phyloP scores from a whole-genome alignment of 208 protist genomes.

The Phytomonas sp. region DNA sequence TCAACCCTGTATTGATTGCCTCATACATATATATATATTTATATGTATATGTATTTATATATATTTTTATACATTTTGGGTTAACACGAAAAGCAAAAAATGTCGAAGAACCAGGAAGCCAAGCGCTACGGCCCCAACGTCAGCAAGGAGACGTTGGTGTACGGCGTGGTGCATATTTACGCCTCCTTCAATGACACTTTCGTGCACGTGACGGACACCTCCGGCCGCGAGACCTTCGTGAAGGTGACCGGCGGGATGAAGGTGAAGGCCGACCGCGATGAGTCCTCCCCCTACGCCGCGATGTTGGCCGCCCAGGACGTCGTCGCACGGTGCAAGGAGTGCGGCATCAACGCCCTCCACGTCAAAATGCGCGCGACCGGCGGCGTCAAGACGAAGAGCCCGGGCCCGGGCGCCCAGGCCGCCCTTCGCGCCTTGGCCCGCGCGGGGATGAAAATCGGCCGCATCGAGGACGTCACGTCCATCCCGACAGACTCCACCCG shows the following conservation, averaged over 20 bases:
- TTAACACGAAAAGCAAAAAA: conserved; percentile 19
- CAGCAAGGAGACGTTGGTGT: conserved; percentile 87
- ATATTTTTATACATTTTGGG: background rate
- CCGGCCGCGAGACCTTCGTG: conserved; percentile 95
- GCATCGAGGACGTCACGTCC: conserved; percentile 99
- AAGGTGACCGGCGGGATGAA: conserved; percentile 97
- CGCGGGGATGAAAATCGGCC: conserved; percentile 98
- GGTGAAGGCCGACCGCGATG: conserved; percentile 99
- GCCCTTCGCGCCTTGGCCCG: conserved; percentile 99
- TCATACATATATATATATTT: background rate
- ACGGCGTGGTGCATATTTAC: conserved; percentile 99
- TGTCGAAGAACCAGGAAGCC: conserved; percentile 91
- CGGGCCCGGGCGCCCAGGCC: conserved; percentile 98
- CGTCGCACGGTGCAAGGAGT: conserved; percentile 94
- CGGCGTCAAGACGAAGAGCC: conserved; percentile 97
- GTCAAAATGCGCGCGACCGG: conserved; percentile 99
- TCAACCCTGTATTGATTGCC: background rate
- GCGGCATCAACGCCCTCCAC: conserved; percentile 99
- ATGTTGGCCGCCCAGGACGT: conserved; percentile 99
- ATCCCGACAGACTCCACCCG: conserved; percentile 99
- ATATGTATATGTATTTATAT: background rate
- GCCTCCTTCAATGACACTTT: conserved; percentile 99
- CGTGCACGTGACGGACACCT: conserved; percentile 99
- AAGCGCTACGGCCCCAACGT: conserved; percentile 89
- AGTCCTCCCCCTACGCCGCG: conserved; percentile 99